A percentile compares a stretch with the other conserved stretches of the same genome.
Conservation (phyloP, 139 green algal species). For the Mesostigma viride region DNA sequence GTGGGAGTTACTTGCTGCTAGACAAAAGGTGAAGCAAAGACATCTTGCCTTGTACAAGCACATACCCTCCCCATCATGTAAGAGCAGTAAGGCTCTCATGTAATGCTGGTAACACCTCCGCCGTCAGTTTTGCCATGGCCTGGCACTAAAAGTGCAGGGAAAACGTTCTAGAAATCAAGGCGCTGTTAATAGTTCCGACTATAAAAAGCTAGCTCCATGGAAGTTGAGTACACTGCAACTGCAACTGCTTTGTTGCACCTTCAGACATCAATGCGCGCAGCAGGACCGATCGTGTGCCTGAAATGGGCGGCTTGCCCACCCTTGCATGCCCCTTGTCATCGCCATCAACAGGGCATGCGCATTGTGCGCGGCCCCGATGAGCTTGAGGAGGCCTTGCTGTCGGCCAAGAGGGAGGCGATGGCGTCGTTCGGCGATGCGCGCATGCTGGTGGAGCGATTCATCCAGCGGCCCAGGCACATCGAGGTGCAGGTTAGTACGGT, state of each 20-base stretch:
- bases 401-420: slow-evolving; percentile 58
- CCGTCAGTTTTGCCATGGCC: too few species aligned
- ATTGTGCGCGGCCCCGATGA: slow-evolving; percentile 64
- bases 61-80: too few species aligned
- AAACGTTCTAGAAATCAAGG: background rate
- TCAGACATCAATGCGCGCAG: background rate
- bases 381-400: slow-evolving; percentile 61
- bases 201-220: background rate
- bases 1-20: too few species aligned
- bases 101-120: too few species aligned
- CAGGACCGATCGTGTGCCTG: background rate
- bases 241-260: background rate
- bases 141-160: too few species aligned
- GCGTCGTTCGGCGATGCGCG: slow-evolving; percentile 76
- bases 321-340: too few species aligned
- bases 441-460: slow-evolving; percentile 91
- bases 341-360: slow-evolving; percentile 64
- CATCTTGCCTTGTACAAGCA: too few species aligned
- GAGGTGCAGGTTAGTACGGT: slow-evolving; percentile 36
- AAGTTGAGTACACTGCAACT: background rate
- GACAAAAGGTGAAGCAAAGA: too few species aligned
- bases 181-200: background rate
- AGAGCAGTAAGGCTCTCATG: too few species aligned
- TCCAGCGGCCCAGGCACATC: slow-evolving; percentile 73
- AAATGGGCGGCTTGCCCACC: background rate